Percentiles rank a stretch among this genome's conserved stretches.
These are phyloP conservation scores for Ceratocystis eucalypticola DNA, from an alignment of 2,329 filamentous ascomycete species.

Conservation along the genomic window DNA sequence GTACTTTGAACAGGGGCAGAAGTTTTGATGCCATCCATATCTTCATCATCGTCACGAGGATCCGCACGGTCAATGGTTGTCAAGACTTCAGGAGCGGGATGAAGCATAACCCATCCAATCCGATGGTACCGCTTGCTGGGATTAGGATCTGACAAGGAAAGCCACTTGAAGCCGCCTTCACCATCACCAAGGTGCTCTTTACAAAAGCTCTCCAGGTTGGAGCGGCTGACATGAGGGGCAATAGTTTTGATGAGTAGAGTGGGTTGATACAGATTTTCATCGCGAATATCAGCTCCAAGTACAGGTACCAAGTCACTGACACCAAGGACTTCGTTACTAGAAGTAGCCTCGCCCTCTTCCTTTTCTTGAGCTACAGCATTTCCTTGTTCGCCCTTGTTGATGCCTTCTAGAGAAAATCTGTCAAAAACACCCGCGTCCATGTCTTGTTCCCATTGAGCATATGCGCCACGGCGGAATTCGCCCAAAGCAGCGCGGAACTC, in stretches of 20 bases:
- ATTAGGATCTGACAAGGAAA: conserved; percentile 92
- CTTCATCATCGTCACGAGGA: conserved; percentile 45
- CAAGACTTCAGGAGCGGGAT: conserved; percentile 57
- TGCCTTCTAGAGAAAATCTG: conserved; percentile 84
- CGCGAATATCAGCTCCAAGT: conserved; percentile 70
- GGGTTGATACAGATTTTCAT: conserved; percentile 77
- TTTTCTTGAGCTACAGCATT: conserved; percentile 77
- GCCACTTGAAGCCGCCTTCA: conserved; percentile 85
- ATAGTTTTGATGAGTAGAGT: conserved; percentile 97
- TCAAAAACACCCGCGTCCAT: conserved; percentile 77
- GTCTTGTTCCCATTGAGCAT: conserved; percentile 80
- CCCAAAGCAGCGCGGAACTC: conserved; percentile 61
- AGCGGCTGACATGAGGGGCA: conserved; percentile 84
- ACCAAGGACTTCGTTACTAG: conserved; percentile 80
- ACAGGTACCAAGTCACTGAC: conserved; percentile 82
- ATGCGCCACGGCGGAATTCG: conserved; percentile 64
- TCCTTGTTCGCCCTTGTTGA: conserved; percentile 86
- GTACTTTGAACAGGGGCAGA: conserved; percentile 40
- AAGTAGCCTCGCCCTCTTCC: conserved; percentile 87
- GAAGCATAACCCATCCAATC: conserved; percentile 96
- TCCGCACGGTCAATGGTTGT: conserved; percentile 58
- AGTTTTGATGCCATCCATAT: conserved; percentile 38
- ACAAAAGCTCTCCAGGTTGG: conserved; percentile 87
- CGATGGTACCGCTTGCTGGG: conserved; percentile 93
- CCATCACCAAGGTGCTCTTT: conserved; percentile 86